Conservation (phyloP, 78 protist genomes). For the Mastigamoeba balamuthi region DNA sequence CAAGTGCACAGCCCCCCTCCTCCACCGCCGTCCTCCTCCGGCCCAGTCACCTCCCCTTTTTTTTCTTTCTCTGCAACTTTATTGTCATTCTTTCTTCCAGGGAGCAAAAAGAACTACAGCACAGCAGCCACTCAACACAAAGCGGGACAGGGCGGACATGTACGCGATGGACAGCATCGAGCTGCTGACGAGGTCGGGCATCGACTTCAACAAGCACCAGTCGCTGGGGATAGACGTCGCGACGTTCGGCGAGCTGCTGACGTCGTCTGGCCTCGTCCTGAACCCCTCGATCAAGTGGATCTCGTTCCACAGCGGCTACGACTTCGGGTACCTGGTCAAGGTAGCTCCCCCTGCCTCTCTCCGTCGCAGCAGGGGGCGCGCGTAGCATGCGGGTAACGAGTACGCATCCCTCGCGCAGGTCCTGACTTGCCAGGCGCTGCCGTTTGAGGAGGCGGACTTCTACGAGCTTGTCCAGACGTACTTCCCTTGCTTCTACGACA, state of each 20-base stretch:
- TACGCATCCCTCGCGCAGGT: slow-evolving; percentile 71
- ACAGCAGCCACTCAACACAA: too few species aligned
- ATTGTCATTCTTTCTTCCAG: too few species aligned
- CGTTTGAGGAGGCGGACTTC: slow-evolving; percentile 78
- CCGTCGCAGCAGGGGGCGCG: slow-evolving; percentile 6
- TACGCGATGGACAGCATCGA: slow-evolving; percentile 93
- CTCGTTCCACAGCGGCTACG: slow-evolving; percentile 79
- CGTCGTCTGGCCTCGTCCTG: slow-evolving; percentile 74
- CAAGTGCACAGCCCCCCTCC: neutral
- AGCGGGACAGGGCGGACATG: slow-evolving; percentile 64
- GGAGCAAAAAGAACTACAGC: too few species aligned
- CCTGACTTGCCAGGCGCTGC: slow-evolving; percentile 76
- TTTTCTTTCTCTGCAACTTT: too few species aligned
- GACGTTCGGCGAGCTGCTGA: slow-evolving; percentile 79
- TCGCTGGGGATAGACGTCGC: slow-evolving; percentile 69
- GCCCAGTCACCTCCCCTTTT: neutral
- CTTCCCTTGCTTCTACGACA: slow-evolving; percentile 89
- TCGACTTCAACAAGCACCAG: slow-evolving; percentile 73
- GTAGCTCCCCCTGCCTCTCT: neutral
- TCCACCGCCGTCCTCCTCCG: neutral
- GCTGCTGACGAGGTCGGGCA: slow-evolving; percentile 83
- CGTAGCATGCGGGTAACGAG: slow-evolving; percentile 48
- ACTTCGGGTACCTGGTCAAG: slow-evolving; percentile 49
- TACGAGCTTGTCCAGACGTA: slow-evolving; percentile 48
- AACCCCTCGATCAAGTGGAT: slow-evolving; percentile 67